Base-by-base conservation (phyloP, 331 rosid genomes). In the Pyracantha coccinea region DNA sequence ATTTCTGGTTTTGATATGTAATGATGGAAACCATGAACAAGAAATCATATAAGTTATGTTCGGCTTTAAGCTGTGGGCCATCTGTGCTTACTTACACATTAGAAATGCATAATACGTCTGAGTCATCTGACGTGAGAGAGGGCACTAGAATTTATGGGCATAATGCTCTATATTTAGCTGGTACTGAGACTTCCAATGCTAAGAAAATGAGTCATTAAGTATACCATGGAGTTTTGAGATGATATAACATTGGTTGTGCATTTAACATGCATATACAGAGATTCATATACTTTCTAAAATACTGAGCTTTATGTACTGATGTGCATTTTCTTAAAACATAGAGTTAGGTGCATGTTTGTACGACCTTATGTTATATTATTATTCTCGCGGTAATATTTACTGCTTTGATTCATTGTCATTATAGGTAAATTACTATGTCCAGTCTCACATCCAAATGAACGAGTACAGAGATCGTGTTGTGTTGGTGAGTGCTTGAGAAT, bases 391-490 rank as follows among this genome's bases (percentile, higher is more conserved):
- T 83, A 67, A 72, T 66, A 71, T 58, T 82, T 74, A 27, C 59
- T 54, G 28, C 71, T 55, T 33, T 13, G 14, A 14, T 58, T 76
- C 21, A 50, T 55, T 38, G 32, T 57, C n/a, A 44, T 64, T 83
- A 59, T 80, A 95, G 99, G 97, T 89, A 82, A 85, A 92, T 76
- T 81, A 88, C 84, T 95, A 95, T 83, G 87, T 95, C 80, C 98
- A 95, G 73, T 92, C 97, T 7, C 97, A 95, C 80, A 92, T 95
- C 84, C 98, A 95, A 85, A 69, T 92, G 81, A 95, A 95, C 16
- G 99, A 95, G 84, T 95, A 88, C 28, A 85, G 99, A 79, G 99
- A 95, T 75, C 79, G 93, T 17, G 93, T 95, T 45, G 68, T 95
- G 71, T 79, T 95, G 86, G 99, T 88, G 67, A 86, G 93, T 84